Percentiles rank a stretch among this genome's conserved stretches.
These are phyloP conservation scores for Botrytis pseudocinerea DNA, from an alignment of 2,329 filamentous ascomycete genomes.

Conservation along the genomic window DNA sequence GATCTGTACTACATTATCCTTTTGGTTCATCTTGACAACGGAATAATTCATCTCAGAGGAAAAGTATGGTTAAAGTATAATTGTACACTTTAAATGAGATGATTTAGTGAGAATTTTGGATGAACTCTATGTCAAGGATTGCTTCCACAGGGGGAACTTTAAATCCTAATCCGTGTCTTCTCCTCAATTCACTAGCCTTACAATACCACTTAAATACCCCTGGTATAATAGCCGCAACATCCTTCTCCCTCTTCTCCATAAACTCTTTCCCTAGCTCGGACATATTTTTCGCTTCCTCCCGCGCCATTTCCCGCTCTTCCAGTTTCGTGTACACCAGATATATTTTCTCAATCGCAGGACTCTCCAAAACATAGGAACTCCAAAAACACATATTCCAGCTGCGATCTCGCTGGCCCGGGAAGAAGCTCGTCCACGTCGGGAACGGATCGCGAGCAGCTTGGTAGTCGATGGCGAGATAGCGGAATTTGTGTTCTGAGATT, in stretches of 20 bases:
- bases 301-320: neutral
- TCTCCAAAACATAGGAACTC: rapidly evolving
- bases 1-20: no score
- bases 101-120: neutral
- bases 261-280: no score
- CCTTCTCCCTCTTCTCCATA: neutral
- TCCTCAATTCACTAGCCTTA: neutral
- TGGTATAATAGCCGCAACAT: neutral
- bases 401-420: neutral
- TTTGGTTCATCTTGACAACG: no score
- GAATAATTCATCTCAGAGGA: no score
- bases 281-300: neutral
- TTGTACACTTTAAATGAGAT: neutral
- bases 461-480: neutral
- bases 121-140: neutral
- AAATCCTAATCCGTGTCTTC: neutral
- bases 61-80: no score
- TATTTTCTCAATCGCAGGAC: neutral
- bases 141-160: neutral
- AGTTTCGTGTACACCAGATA: neutral
- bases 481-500: neutral
- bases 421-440: neutral
- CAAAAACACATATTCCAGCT: neutral
- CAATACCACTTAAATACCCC: neutral
- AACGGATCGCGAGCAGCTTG: neutral